Evolutionary conservation across 2,329 filamentous ascomycete species (phyloP), one percentile per base, ranked within the genome.

Genomic region (Penicillium frequentans): DNA sequence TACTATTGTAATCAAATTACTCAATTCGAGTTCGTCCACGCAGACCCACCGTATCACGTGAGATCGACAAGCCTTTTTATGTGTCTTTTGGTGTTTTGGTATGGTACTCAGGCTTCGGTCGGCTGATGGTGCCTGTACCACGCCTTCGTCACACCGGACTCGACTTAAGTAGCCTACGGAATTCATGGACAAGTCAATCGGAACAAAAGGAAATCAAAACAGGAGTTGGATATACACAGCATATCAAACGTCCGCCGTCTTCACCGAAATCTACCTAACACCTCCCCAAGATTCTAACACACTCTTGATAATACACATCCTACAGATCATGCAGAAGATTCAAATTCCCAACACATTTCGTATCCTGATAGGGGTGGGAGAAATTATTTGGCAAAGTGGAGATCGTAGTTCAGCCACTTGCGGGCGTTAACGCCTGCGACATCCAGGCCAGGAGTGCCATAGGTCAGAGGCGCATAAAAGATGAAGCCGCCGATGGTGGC

Each of bases 301-400:
- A 45, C 55, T 16, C 31, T 11, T 43, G 37, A 60, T 48, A 50
- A 50, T 43, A 55, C 58, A 57, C 49, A 57, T 59, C 55, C 51
- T 61, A 59, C 58, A 59, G 13, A 47, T 46, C 29, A 26, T 53
- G 42, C 21, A 37, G 19, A 35, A 37, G 21, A 27, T 37, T 14
- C 16, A 27, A 23, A 44, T 45, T 16, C 26, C 19, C 16, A 39
- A 29, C 49, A 21, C 11, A 8, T 44, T 43, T 44, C 26, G 24
- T n/a, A 16, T 27, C 44, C 13, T 37, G 21, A 24, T 11, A 39
- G 23, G 21, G 31, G n/a, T 26, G 33, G 10, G 14, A 3, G 21
- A 19, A n/a, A 26, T 79, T 89, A 99, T 85, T 99, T 99, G 58
- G 95, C 95, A 81, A 99, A 99, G 80, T 99, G 95, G 73, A 99